Evolutionary conservation across 2,329 filamentous ascomycete genomes (phyloP), one percentile per base, ranked within the genome.

Genomic region (Cytospora piceae): DNA sequence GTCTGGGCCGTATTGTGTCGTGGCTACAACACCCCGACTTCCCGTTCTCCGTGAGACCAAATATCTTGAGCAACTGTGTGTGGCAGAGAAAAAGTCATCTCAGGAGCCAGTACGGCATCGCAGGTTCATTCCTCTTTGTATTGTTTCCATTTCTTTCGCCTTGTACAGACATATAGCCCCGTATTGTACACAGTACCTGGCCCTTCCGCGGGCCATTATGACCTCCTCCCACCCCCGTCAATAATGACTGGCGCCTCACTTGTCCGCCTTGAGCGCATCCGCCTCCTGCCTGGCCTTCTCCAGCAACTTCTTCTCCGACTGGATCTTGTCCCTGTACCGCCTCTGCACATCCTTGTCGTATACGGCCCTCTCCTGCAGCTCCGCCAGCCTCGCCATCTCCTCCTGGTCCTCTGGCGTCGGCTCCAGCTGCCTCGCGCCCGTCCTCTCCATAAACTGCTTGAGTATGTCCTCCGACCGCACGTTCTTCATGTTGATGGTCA

Each of bases 401-500:
- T 80, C 77, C 66, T 81, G 72, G 71, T 94, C 90, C 72, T 88
- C 83, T 3, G 79, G 76, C 1, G 85, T 88, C 2, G 88, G 81
- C 67, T 82, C 72, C 1, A 93, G 74, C 29, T 79, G 74, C 31
- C 79, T 76, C 12, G 89, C 90, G 24, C 85, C 84, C 24, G 89
- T 91, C 75, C 87, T 81, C 65, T 79, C 77, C 49, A 93, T 74
- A 61, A 94, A 81, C 65, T 85, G 82, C 58, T 82, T 77, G 22
- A 93, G 78, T 67, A 94, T 93, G 42, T 86, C 80, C 3, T 81
- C 79, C 53, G 87, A 87, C 66, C 81, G 80, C 71, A 85, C 82
- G 72, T 84, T 76, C 74, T 87, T 88, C 83, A 93, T 90, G 70
- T 89, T 82, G 70, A 90, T 84, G 56, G 80, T 79, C 51, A 86